Evolutionary conservation across 1,284 basidiomycete genomes (phyloP).

Genomic region (Trametes hirsuta): DNA sequence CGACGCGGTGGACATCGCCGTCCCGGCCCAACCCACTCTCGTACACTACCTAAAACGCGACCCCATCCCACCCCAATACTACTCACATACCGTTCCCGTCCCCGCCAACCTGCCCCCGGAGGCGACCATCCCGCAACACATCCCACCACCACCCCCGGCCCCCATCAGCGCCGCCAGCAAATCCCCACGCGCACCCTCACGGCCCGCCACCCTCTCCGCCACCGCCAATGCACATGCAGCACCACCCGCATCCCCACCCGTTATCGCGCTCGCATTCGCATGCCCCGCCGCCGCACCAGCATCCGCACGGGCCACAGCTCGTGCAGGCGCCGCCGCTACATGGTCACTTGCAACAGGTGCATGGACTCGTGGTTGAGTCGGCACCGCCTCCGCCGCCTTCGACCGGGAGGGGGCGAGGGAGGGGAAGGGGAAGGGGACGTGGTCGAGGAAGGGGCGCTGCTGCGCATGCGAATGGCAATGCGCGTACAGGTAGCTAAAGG

Average conservation of each 20-base stretch:
- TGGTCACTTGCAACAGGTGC: neutral
- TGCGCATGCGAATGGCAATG: conserved; percentile 11
- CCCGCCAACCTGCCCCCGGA: conserved; percentile 17
- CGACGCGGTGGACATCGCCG: conserved; percentile 38
- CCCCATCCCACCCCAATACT: conserved; percentile 34
- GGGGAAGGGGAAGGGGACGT: conserved; percentile 17
- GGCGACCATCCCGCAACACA: conserved; percentile 7
- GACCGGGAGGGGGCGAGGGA: neutral
- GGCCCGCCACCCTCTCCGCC: neutral
- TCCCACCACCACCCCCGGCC: conserved; percentile 1
- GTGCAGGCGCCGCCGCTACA: neutral
- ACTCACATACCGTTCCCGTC: conserved; percentile 29
- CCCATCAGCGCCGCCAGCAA: neutral
- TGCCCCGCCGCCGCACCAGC: conserved; percentile 1
- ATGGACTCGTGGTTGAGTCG: neutral
- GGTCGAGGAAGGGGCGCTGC: conserved; percentile 6
- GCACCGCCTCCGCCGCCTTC: neutral
- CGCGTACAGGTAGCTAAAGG: conserved; percentile 1
- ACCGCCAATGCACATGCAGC: neutral
- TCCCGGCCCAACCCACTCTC: conserved; percentile 34
- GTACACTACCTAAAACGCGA: conserved; percentile 35
- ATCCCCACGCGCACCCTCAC: neutral
- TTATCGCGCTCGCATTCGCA: conserved; percentile 6
- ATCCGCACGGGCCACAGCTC: neutral
- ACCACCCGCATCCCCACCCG: conserved; percentile 1